phyloP scores from a whole-genome alignment of 306 rosid species.

The Geum urbanum region DNA sequence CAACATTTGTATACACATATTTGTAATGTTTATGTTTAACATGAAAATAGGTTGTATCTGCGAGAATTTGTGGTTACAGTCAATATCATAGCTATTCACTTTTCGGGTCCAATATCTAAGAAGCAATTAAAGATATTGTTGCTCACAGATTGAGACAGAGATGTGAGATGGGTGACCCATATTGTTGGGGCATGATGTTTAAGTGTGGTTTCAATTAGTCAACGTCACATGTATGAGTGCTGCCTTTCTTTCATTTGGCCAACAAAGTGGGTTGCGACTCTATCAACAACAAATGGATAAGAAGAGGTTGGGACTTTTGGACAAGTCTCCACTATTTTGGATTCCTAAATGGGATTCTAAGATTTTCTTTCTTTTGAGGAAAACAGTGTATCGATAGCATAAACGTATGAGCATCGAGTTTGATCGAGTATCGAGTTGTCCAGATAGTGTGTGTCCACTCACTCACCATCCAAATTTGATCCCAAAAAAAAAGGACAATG shows the following conservation, averaged over 20 bases:
- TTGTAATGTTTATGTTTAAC: too few relatives aligned
- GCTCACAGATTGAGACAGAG: constrained; percentile 1
- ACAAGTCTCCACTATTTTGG: background rate
- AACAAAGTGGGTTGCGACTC: constrained; percentile 8
- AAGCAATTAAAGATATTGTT: constrained; percentile 1
- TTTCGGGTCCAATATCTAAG: constrained; percentile 4
- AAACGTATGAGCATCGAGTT: too few relatives aligned
- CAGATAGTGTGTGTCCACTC: too few relatives aligned
- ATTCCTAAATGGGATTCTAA: background rate
- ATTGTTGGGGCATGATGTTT: constrained; percentile 6
- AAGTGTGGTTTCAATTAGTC: background rate
- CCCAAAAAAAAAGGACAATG: too few relatives aligned
- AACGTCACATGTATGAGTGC: constrained; percentile 10
- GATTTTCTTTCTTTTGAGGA: too few relatives aligned
- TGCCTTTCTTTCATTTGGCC: constrained; percentile 9
- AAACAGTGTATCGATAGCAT: too few relatives aligned
- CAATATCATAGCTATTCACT: background rate
- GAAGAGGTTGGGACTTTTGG: background rate
- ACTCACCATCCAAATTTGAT: too few relatives aligned
- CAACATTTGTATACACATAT: too few relatives aligned
- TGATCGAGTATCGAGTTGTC: too few relatives aligned
- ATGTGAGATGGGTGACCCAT: background rate
- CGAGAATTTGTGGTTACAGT: too few relatives aligned
- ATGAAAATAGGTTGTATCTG: too few relatives aligned
- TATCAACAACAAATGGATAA: background rate